A percentile compares a stretch with the other conserved stretches of the same genome.
phyloP scores from a whole-genome alignment of 208 protist species.

The Leishmania amazonensis region DNA sequence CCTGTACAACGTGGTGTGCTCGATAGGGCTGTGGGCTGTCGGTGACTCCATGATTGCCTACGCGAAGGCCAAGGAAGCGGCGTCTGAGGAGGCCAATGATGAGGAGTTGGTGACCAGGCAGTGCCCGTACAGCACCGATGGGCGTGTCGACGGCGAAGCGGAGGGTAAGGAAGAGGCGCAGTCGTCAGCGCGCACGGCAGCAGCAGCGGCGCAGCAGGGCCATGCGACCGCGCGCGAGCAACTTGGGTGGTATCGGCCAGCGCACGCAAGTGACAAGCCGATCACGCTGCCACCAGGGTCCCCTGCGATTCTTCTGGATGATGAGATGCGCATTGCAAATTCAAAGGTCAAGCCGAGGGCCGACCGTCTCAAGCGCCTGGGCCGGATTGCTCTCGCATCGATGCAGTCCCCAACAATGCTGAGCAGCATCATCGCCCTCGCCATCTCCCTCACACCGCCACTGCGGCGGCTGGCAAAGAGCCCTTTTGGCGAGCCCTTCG shows the following conservation, averaged over 20 bases:
- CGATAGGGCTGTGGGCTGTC: slow-evolving; percentile 58
- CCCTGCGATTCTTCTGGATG: slow-evolving; percentile 14
- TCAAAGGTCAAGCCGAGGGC: not conserved
- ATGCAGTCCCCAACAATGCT: slow-evolving; percentile 52
- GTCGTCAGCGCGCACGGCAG: not conserved
- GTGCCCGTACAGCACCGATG: slow-evolving; percentile 8
- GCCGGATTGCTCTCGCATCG: slow-evolving; percentile 20
- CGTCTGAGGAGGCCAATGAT: slow-evolving; percentile 3
- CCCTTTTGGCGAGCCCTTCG: slow-evolving; percentile 37
- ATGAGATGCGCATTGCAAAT: slow-evolving; percentile 12
- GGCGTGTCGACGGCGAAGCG: slow-evolving; percentile 4
- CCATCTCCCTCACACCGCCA: slow-evolving; percentile 65
- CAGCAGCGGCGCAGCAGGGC: slow-evolving; percentile 14
- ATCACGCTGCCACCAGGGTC: slow-evolving; percentile 18
- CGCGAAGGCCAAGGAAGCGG: slow-evolving; percentile 30
- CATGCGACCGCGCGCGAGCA: slow-evolving; percentile 38
- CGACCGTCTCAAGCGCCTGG: slow-evolving; percentile 12
- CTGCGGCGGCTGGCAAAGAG: slow-evolving; percentile 63
- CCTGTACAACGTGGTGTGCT: slow-evolving; percentile 72
- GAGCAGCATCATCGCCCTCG: slow-evolving; percentile 51
- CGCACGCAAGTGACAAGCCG: slow-evolving; percentile 25
- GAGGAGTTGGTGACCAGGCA: not conserved
- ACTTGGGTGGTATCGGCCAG: slow-evolving; percentile 45
- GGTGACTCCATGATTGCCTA: slow-evolving; percentile 45
- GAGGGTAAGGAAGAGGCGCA: not conserved